Base-by-base conservation (phyloP, 352 stramenopile species). In the Globisporangium parvum region DNA sequence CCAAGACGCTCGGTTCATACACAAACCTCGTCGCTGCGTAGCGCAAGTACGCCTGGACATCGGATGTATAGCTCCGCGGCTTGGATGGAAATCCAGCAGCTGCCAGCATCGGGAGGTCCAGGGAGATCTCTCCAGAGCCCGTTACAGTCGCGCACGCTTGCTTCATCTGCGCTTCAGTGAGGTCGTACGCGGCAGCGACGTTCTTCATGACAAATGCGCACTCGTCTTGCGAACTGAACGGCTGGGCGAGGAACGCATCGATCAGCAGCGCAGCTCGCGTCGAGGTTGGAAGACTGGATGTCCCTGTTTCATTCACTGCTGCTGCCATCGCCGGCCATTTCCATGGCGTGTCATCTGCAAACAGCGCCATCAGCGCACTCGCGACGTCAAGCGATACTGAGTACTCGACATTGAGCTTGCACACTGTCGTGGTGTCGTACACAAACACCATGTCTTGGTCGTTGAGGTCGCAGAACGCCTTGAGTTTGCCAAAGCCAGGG, bases 11-110 rank as follows among this genome's bases (percentile, higher is more conserved):
- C 12, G 71, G 67, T 50, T 88, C 77, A 37, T 75, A 88, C 0
- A 63, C 62, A 24, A 83, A 85, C 51, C 80, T 83, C 6, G 77
- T 80, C 18, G 73, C 77, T 2, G 56, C 57, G 45, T 88, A 80
- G 10, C 62, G 66, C 26, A 88, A 35, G 47, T 81, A 86, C 2
- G 63, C 59, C 40, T 88, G 75, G 20, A 86, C 33, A 51, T 86
- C 73, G 5, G 52, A 53, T 18, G 70, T 64, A 41, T 69, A 64
- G 8, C 42, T 56, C 2, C 65, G 37, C 12, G 63, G 62, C 5
- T 79, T 69, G 8, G 47, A 40, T 0, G 59, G 15, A 6, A 86
- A 64, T 12, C 63, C 63, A 20, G 67, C 62, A 2, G 47, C 26
- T 20, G 53, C 12, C 0, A 88, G 60, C 12, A 67, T 41, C 2